Conservation (phyloP, 176 grass and related monocot species). For the Oryza meyeriana region DNA sequence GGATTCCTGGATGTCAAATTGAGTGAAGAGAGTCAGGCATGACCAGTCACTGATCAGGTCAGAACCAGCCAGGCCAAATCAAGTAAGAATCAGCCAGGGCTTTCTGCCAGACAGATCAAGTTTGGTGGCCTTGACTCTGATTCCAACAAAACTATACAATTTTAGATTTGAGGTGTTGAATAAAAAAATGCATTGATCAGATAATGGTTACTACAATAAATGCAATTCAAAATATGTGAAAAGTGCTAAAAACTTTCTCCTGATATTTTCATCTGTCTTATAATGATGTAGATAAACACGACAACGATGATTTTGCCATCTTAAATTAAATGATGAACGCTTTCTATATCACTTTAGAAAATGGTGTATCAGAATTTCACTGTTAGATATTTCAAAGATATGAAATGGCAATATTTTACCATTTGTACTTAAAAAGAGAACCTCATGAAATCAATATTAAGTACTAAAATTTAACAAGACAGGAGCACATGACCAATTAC, state of each 20-base stretch:
- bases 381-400: background rate
- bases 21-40: slow-evolving; percentile 21
- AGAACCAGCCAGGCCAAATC: background rate
- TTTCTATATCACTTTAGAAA: background rate
- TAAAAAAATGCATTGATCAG: background rate
- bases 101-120: background rate
- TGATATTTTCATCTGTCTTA: background rate
- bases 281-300: background rate
- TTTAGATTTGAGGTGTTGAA: background rate
- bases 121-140: background rate
- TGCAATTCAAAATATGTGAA: background rate
- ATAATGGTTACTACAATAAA: background rate
- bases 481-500: background rate
- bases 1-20: background rate
- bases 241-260: background rate
- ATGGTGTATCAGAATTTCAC: background rate
- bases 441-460: background rate
- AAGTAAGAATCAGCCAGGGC: background rate
- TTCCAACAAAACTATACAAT: slow-evolving; percentile 23
- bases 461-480: background rate
- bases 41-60: background rate
- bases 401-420: background rate
- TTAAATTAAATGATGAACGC: background rate
- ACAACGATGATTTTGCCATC: background rate
- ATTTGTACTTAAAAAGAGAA: slow-evolving; percentile 18